A percentile compares a stretch with the other conserved stretches of the same genome.
Evolutionary conservation across 441 rosid species (phyloP).

Genomic region (Gossypium laxum): DNA sequence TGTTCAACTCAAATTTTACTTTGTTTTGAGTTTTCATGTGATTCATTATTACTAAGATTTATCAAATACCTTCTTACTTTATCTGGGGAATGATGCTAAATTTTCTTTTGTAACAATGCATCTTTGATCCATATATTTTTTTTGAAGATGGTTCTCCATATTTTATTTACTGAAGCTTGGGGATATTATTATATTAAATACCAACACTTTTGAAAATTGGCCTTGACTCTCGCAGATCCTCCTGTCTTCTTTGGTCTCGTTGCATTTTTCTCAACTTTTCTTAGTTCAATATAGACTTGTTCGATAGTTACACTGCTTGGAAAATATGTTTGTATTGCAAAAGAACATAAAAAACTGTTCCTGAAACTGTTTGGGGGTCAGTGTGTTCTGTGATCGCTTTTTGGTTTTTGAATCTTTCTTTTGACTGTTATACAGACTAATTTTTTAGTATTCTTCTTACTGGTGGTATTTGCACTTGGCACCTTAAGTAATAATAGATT

Average conservation of each 20-base stretch:
- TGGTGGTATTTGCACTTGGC: not conserved
- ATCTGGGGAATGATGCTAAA: not conserved
- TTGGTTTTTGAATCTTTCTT: not conserved
- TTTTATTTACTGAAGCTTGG: not conserved
- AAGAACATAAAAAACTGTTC: not conserved
- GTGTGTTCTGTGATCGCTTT: not conserved
- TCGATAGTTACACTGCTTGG: not conserved
- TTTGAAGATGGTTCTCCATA: not conserved
- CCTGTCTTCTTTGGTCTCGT: not conserved
- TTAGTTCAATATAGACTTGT: not conserved
- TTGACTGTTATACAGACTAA: not conserved
- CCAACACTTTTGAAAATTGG: not conserved
- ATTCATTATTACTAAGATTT: not conserved
- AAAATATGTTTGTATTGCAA: not conserved
- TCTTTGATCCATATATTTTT: not conserved
- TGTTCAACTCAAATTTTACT: not conserved
- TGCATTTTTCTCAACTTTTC: not conserved
- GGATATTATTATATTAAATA: no score
- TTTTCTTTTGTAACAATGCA: not conserved
- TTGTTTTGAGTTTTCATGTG: not conserved
- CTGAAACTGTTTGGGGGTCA: not conserved
- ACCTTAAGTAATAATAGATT: constrained; percentile 3
- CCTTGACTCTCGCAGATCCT: not conserved
- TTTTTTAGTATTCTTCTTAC: not conserved
- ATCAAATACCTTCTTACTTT: not conserved